Conservation (phyloP, 208 protist genomes). For the Leishmania lainsoni region DNA sequence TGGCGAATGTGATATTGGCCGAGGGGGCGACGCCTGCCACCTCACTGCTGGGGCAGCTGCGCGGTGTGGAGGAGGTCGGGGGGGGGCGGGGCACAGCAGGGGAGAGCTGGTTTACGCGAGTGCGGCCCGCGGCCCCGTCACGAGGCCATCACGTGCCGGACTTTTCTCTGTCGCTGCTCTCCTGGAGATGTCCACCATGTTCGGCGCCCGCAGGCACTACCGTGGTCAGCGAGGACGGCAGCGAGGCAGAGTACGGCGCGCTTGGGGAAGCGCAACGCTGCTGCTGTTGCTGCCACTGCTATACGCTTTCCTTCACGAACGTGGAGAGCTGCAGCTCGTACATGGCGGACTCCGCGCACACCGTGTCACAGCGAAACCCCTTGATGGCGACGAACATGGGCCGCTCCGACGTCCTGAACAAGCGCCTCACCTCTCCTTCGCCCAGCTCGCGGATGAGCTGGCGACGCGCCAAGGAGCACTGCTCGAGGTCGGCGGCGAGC, state of each 20-base stretch:
- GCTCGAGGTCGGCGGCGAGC: constrained; percentile 67
- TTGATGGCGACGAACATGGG: constrained; percentile 79
- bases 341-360: constrained; percentile 42
- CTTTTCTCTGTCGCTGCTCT: neutral
- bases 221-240: neutral
- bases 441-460: neutral
- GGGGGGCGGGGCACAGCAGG: too few relatives aligned
- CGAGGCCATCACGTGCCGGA: neutral
- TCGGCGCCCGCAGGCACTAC: too few relatives aligned
- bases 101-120: neutral
- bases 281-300: neutral
- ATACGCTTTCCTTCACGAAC: constrained; percentile 55
- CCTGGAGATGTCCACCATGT: neutral
- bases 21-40: too few relatives aligned
- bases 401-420: constrained; percentile 39
- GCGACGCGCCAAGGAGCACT: constrained; percentile 44
- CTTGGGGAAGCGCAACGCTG: neutral
- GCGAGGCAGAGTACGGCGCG: neutral
- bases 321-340: constrained; percentile 52
- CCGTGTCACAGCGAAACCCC: constrained; percentile 58
- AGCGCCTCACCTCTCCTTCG: neutral
- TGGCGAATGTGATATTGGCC: too few relatives aligned
- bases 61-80: neutral
- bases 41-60: neutral
- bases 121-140: neutral